phyloP scores from a whole-genome alignment of 2,329 filamentous ascomycete genomes.

The Ilyonectria mors-panacis region DNA sequence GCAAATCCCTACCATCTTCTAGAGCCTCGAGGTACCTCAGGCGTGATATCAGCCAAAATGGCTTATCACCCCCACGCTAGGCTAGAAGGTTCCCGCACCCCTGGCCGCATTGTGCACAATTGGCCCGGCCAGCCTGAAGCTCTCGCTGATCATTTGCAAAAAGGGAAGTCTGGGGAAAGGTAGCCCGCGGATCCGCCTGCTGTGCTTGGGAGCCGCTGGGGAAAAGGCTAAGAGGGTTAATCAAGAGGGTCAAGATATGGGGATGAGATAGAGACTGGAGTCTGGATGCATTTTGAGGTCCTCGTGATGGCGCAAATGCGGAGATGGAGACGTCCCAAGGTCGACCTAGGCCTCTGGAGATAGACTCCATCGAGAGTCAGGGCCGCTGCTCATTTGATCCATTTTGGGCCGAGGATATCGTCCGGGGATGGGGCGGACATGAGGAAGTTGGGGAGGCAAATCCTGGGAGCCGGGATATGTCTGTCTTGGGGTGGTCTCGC shows the following conservation, averaged over 20 bases:
- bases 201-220: slow-evolving; percentile 25
- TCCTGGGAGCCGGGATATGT: slow-evolving; percentile 22
- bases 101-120: slow-evolving; percentile 33
- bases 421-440: slow-evolving; percentile 39
- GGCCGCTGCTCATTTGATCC: slow-evolving; percentile 16
- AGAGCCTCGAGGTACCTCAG: slow-evolving; percentile 29
- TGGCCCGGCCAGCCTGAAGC: slow-evolving; percentile 20
- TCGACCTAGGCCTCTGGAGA: slow-evolving; percentile 14
- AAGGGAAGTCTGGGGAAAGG: slow-evolving; percentile 44
- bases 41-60: slow-evolving; percentile 39
- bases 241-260: slow-evolving; percentile 1
- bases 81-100: slow-evolving; percentile 32
- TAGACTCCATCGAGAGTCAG: slow-evolving; percentile 12
- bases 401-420: slow-evolving; percentile 37
- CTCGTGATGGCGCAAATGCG: slow-evolving; percentile 23
- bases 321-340: slow-evolving; percentile 18
- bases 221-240: not conserved
- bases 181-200: slow-evolving; percentile 38
- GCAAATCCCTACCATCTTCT: slow-evolving; percentile 36
- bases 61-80: slow-evolving; percentile 43
- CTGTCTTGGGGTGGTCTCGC: slow-evolving; percentile 36
- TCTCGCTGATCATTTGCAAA: slow-evolving; percentile 31
- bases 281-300: slow-evolving; percentile 28
- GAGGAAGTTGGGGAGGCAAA: slow-evolving; percentile 43
- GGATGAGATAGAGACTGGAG: slow-evolving; percentile 27